These are phyloP conservation scores for Sapria himalayana DNA, from an alignment of 345 rosid genomes.

Conservation along the genomic window DNA sequence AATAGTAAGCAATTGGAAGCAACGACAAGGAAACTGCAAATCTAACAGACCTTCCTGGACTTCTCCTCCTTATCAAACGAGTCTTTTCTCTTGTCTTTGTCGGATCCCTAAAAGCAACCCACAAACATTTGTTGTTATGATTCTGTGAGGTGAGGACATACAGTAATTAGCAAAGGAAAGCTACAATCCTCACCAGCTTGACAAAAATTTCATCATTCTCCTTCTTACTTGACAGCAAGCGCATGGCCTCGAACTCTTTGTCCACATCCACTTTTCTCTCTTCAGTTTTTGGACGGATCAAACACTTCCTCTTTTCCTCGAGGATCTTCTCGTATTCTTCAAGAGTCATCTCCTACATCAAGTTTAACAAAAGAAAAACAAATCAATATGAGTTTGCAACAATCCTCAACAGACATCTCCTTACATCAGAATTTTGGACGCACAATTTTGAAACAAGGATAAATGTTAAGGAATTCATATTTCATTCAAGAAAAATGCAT, in stretches of 20 bases:
- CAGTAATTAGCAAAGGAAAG: too few relatives aligned
- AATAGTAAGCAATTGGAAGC: background rate
- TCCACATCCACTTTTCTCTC: slow-evolving; percentile 65
- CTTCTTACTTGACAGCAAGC: slow-evolving; percentile 74
- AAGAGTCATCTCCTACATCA: slow-evolving; percentile 96
- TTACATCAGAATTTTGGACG: too few relatives aligned
- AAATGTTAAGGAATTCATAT: too few relatives aligned
- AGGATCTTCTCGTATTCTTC: slow-evolving; percentile 84
- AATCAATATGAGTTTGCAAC: too few relatives aligned
- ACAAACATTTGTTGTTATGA: too few relatives aligned
- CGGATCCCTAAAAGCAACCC: slow-evolving; percentile 44
- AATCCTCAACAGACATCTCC: too few relatives aligned
- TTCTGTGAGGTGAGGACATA: too few relatives aligned
- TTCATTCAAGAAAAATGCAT: too few relatives aligned
- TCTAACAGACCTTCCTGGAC: slow-evolving; percentile 46
- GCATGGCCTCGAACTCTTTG: slow-evolving; percentile 68
- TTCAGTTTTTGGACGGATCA: slow-evolving; percentile 37
- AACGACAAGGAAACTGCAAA: background rate
- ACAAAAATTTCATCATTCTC: slow-evolving; percentile 56
- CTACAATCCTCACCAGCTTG: slow-evolving; percentile 44
- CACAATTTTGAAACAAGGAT: too few relatives aligned
- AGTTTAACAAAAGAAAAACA: too few relatives aligned
- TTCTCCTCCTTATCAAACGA: slow-evolving; percentile 80
- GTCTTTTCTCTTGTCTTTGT: slow-evolving; percentile 85
- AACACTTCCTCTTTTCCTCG: slow-evolving; percentile 66